Conservation (phyloP, 208 protist species). For the Baffinella frigidus region DNA sequence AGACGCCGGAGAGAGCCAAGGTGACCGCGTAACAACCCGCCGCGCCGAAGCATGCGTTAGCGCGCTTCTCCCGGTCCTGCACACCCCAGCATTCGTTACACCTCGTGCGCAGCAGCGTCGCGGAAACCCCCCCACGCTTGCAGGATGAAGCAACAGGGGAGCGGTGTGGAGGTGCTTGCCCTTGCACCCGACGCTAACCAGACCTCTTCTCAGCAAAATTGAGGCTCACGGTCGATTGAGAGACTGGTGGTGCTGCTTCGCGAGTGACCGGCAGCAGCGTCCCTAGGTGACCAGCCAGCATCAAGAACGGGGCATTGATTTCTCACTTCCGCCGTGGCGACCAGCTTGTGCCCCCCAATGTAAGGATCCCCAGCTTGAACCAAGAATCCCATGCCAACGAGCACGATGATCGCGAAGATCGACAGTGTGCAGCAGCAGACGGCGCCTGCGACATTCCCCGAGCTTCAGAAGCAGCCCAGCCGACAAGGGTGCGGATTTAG, state of each 20-base stretch:
- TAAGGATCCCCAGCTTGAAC: constrained; percentile 27
- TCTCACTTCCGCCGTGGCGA: constrained; percentile 34
- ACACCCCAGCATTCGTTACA: neutral
- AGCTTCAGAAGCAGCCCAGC: no score
- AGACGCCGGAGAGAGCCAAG: constrained; percentile 22
- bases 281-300: neutral
- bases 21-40: constrained; percentile 11
- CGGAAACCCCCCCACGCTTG: neutral
- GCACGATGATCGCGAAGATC: constrained; percentile 41
- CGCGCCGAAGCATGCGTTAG: constrained; percentile 20
- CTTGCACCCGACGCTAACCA: no score
- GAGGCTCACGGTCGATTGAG: neutral
- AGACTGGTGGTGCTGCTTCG: neutral
- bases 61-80: constrained; percentile 33
- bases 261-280: neutral
- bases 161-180: no score
- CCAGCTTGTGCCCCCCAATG: constrained; percentile 30
- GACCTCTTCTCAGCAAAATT: no score
- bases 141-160: neutral
- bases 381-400: constrained; percentile 48
- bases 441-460: constrained; percentile 46
- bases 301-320: neutral
- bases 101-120: neutral
- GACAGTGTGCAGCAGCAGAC: constrained; percentile 60
- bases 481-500: no score